These are phyloP conservation scores for Arthrobotrys entomopaga DNA, from an alignment of 2,329 filamentous ascomycete genomes.

Conservation along the genomic window DNA sequence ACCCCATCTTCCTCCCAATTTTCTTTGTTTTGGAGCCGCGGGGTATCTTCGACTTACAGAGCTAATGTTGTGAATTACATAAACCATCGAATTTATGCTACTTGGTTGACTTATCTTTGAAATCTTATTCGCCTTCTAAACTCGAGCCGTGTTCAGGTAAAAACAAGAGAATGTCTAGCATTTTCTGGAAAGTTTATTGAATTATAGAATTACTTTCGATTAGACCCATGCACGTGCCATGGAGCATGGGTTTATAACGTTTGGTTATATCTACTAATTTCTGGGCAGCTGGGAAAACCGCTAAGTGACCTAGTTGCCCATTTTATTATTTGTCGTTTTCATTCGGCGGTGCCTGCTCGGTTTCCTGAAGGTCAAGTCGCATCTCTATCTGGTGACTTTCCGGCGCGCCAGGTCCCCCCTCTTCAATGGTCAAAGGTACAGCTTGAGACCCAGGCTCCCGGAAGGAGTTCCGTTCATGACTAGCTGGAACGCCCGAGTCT, in stretches of 20 bases:
- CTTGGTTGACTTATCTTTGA: too few relatives aligned
- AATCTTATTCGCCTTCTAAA: too few relatives aligned
- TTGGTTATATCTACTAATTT: too few relatives aligned
- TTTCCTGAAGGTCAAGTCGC: slow-evolving; percentile 33
- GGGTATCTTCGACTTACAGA: too few relatives aligned
- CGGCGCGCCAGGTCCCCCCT: neutral
- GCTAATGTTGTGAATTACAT: too few relatives aligned
- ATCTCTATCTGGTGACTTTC: slow-evolving; percentile 41
- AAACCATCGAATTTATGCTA: too few relatives aligned
- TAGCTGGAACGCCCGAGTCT: neutral
- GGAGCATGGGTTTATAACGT: neutral
- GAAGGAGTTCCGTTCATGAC: slow-evolving; percentile 1
- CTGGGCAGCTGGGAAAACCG: neutral
- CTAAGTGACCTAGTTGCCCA: neutral
- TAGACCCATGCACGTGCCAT: too few relatives aligned
- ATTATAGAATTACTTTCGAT: neutral
- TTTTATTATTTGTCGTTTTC: neutral
- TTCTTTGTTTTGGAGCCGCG: too few relatives aligned
- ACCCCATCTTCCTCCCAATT: too few relatives aligned
- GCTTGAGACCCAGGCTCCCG: neutral
- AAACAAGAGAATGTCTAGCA: too few relatives aligned
- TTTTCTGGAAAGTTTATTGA: too few relatives aligned
- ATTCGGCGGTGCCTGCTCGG: neutral
- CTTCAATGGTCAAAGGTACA: slow-evolving; percentile 22
- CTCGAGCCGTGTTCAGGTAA: too few relatives aligned